A percentile compares a stretch with the other conserved stretches of the same genome.
Conservation (phyloP, 371 early-diverging fungal genomes). For the Zancudomyces culisetae region DNA sequence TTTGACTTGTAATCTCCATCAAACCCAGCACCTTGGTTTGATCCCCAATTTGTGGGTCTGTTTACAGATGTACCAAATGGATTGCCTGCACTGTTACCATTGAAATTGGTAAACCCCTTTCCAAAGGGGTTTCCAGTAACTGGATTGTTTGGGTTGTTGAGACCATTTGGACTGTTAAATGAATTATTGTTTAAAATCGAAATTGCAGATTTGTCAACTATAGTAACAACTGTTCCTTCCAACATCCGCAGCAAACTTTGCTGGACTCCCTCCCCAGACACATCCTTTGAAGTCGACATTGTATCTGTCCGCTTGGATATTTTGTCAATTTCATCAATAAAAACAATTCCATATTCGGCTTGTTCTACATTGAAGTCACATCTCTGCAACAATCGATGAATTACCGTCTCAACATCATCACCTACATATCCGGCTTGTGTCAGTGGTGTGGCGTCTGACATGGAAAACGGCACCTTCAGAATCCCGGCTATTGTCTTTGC, state of each 20-base stretch:
- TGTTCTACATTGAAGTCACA: constrained; percentile 69
- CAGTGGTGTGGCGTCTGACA: constrained; percentile 83
- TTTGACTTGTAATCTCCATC: not conserved
- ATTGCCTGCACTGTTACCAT: not conserved
- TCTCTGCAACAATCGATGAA: constrained; percentile 65
- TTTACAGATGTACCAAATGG: not conserved
- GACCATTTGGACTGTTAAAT: constrained; percentile 20
- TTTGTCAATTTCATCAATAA: constrained; percentile 88
- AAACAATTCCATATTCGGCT: constrained; percentile 79
- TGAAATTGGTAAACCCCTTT: not conserved
- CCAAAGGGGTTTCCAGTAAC: not conserved
- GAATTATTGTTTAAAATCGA: constrained; percentile 17
- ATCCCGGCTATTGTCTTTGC: constrained; percentile 69
- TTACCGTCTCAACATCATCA: constrained; percentile 78
- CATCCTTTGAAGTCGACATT: constrained; percentile 63
- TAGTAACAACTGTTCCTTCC: constrained; percentile 70
- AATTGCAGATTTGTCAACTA: constrained; percentile 59
- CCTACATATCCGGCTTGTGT: constrained; percentile 90
- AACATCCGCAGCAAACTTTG: constrained; percentile 72
- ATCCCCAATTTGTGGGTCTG: not conserved
- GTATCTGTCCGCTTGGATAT: constrained; percentile 58
- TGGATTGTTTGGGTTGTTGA: not conserved
- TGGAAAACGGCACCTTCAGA: constrained; percentile 74
- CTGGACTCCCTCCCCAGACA: constrained; percentile 86
- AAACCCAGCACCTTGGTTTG: too few species aligned